Base-by-base conservation (phyloP, 2,329 filamentous ascomycete genomes). In the Macrophomina tecta region DNA sequence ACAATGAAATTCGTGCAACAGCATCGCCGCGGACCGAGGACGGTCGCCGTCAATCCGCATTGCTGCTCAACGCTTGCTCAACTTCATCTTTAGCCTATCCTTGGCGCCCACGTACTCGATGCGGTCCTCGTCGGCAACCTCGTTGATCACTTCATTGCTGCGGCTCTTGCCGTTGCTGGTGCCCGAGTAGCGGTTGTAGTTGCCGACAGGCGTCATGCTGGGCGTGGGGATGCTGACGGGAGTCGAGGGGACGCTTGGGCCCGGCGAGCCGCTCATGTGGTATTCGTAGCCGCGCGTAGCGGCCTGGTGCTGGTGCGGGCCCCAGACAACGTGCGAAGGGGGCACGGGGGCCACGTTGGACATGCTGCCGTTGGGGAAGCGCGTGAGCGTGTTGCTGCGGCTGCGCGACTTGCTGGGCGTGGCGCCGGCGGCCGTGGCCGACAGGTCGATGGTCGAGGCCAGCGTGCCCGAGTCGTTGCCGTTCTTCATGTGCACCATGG, bases 291-390 rank as follows among this genome's bases (percentile, higher is more conserved):
- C 63, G n/a, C 68, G 62, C 5, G 64, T 60, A n/a, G 52, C 52
- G 12, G 68, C 68, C 36, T 67, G 67, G 64, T 70, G 67, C 45
- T 71, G 70, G 53, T 71, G 70, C 6, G 70, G 70, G 34, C 70
- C 70, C 70, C 69, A 70, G 6, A 68, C 70, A 14, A 70, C 67
- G 1, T 69, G 70, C 5, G 16, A n/a, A 7, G 40, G 62, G 2
- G 63, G 51, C n/a, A 62, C 52, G 5, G 65, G 42, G 16, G 7
- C 58, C 16, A 64, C 61, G 45, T 67, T 69, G 65, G 64, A 69
- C 38, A 64, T 58, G 40, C 65, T 69, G 53, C 42, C 51, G 14
- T 45, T 58, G 3, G 58, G 60, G n/a, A 70, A 60, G 42, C 67
- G 63, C 42, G 64, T 65, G 12, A 70, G 53, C 7, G 69, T 70